Evolutionary conservation across 306 rosid genomes (phyloP).

Genomic region (Cyamopsis tetragonoloba): DNA sequence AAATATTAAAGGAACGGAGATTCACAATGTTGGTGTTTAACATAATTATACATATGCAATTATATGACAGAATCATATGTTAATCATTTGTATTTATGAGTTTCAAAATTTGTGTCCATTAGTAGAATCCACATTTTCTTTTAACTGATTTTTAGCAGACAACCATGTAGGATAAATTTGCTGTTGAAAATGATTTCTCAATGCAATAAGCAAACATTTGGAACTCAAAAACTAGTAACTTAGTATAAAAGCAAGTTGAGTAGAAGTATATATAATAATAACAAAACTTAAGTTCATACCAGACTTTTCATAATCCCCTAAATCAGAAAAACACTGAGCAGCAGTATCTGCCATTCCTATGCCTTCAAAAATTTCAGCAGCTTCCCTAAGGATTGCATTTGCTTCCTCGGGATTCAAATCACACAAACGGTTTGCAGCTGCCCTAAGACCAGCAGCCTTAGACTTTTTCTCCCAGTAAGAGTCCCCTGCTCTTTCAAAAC

Average conservation of each 20-base stretch:
- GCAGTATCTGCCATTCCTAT: conserved; percentile 60
- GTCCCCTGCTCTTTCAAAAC: conserved; percentile 77
- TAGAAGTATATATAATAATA: background rate
- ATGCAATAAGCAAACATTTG: background rate
- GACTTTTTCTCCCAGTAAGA: conserved; percentile 68
- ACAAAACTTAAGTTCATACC: conserved; percentile 39
- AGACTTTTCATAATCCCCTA: conserved; percentile 64
- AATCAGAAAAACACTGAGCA: conserved; percentile 61
- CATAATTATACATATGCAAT: background rate
- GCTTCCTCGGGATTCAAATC: conserved; percentile 43
- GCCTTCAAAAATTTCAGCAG: conserved; percentile 65
- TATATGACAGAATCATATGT: background rate
- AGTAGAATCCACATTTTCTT: background rate
- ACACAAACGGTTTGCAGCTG: conserved; percentile 44
- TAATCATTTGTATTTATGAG: background rate
- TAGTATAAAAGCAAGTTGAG: background rate
- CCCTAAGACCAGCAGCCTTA: conserved; percentile 63
- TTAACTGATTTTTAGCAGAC: background rate
- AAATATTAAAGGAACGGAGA: background rate
- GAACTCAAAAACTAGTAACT: background rate
- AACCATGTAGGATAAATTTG: background rate
- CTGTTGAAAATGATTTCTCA: background rate
- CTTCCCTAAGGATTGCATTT: conserved; percentile 59
- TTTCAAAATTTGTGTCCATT: background rate
- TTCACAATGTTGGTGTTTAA: background rate